Percentiles rank a stretch among this genome's conserved stretches.
These are phyloP conservation scores for Phytophthora kernoviae DNA, from an alignment of 352 stramenopile species.

Conservation along the genomic window DNA sequence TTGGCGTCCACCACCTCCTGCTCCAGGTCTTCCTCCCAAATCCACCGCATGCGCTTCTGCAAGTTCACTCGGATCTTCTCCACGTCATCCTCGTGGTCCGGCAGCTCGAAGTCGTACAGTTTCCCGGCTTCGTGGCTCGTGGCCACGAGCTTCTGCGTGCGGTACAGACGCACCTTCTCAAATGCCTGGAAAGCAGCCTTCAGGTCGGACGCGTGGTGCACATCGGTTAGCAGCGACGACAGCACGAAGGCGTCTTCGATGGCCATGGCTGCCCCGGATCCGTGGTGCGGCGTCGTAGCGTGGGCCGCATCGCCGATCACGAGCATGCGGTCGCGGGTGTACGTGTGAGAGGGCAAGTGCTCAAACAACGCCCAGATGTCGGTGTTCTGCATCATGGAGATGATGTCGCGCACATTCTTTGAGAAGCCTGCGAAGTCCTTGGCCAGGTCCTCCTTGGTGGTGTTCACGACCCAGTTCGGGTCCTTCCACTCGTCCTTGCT, in stretches of 20 bases:
- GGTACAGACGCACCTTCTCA: conserved; percentile 43
- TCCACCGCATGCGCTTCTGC: conserved; percentile 40
- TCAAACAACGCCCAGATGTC: conserved; percentile 42
- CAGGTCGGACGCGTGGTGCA: conserved; percentile 24
- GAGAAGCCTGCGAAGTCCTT: conserved; percentile 38
- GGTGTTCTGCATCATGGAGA: conserved; percentile 46
- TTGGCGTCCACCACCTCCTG: conserved; percentile 37
- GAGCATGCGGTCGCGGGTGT: conserved; percentile 35
- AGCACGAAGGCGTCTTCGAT: conserved; percentile 42
- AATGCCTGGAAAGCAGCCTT: conserved; percentile 35
- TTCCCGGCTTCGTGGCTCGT: conserved; percentile 34
- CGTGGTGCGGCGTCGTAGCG: conserved; percentile 38
- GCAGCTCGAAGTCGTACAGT: conserved; percentile 14
- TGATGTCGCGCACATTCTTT: conserved; percentile 37
- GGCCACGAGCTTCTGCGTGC: conserved; percentile 27
- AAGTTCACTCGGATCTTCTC: conserved; percentile 28
- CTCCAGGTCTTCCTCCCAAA: conserved; percentile 41
- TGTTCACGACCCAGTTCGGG: conserved; percentile 36
- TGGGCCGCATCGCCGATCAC: conserved; percentile 40
- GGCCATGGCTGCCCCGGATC: conserved; percentile 35
- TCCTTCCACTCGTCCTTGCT: conserved; percentile 42
- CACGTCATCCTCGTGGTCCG: conserved; percentile 27
- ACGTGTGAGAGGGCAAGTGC: conserved; percentile 33
- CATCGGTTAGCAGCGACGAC: conserved; percentile 32
- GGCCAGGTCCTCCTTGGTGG: conserved; percentile 33